Evolutionary conservation across 495 filamentous ascomycete genomes (phyloP), one percentile per base, ranked within the genome.

Genomic region (Penicillium arizonense): DNA sequence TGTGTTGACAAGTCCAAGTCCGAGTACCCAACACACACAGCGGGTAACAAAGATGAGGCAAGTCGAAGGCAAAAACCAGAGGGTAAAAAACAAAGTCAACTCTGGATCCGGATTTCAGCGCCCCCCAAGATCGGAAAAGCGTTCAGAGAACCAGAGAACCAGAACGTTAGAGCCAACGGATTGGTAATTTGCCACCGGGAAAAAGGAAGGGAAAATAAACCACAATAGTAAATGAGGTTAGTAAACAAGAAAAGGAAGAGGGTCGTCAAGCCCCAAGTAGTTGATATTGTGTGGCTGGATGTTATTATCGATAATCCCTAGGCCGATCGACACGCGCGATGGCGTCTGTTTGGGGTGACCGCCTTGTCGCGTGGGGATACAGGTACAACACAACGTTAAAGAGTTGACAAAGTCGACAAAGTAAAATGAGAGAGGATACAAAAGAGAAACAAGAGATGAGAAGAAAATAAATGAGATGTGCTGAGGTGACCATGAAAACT

Each of bases 71-170:
- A 54, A 65, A 61, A 46, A 62, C 39, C 47, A 56, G 41, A 56
- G 18, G 13, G 37, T 41, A 34, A 42, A 54, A 47, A 48, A 47
- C 37, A 54, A 53, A 53, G 50, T 39, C 47, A 55, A 57, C 21
- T 56, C 47, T 64, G 60, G 61, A 56, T 55, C 61, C 56, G 61
- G 57, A 61, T 62, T 61, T 59, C 53, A 55, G 53, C 54, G 52
- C 51, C 57, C 57, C 61, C 63, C 64, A 55, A 50, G 28, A 37
- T 64, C 55, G 61, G 63, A 66, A 52, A 35, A 48, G 46, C 55
- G 43, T 47, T 65, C 56, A 65, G 52, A 63, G 66, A 74, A 71
- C 71, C 69, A 74, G 54, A 70, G 61, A 64, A 66, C 53, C 44
- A 50, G 14, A 55, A 33, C 44, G 52, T 55, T 50, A 53, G 56